Conservation (phyloP, 1,284 basidiomycete genomes). For the Malassezia equina region DNA sequence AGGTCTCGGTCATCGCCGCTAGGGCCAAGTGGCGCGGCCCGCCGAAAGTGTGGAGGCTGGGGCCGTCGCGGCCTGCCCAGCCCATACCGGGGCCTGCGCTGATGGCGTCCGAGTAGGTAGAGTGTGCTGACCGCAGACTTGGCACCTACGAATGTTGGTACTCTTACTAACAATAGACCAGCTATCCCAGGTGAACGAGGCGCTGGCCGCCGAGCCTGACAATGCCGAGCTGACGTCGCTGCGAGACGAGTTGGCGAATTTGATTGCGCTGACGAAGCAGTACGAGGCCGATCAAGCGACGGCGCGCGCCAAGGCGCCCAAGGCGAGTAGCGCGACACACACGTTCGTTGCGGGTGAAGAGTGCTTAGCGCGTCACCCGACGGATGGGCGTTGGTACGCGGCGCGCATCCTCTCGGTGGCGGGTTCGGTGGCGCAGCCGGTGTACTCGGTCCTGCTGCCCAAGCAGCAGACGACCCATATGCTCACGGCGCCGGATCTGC, state of each 20-base stretch:
- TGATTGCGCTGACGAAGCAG: slow-evolving; percentile 67
- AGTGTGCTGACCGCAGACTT: slow-evolving; percentile 4
- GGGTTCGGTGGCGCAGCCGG: slow-evolving; percentile 70
- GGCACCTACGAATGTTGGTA: slow-evolving; percentile 18
- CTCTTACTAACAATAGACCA: slow-evolving; percentile 32
- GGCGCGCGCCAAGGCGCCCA: not conserved
- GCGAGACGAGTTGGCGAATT: slow-evolving; percentile 72
- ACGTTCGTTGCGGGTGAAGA: slow-evolving; percentile 66
- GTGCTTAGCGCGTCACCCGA: slow-evolving; percentile 57
- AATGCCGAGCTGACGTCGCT: slow-evolving; percentile 64
- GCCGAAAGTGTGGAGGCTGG: not conserved
- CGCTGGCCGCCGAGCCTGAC: slow-evolving; percentile 68
- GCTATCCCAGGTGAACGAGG: slow-evolving; percentile 77
- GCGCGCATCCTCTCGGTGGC: slow-evolving; percentile 56
- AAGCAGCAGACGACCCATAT: slow-evolving; percentile 91
- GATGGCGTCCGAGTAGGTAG: slow-evolving; percentile 21
- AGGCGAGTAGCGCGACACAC: not conserved
- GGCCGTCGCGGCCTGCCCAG: not conserved
- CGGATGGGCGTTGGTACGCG: slow-evolving; percentile 32
- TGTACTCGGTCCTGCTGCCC: slow-evolving; percentile 88
- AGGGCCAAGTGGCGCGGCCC: not conserved
- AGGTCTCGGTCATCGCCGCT: not conserved
- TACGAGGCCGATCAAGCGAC: not conserved
- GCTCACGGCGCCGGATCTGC: slow-evolving; percentile 64
- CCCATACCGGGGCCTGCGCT: not conserved